Percentiles rank a stretch among this genome's conserved stretches.
Conservation (phyloP, 1,139 yeast genomes). For the Nematodospora anomalae region DNA sequence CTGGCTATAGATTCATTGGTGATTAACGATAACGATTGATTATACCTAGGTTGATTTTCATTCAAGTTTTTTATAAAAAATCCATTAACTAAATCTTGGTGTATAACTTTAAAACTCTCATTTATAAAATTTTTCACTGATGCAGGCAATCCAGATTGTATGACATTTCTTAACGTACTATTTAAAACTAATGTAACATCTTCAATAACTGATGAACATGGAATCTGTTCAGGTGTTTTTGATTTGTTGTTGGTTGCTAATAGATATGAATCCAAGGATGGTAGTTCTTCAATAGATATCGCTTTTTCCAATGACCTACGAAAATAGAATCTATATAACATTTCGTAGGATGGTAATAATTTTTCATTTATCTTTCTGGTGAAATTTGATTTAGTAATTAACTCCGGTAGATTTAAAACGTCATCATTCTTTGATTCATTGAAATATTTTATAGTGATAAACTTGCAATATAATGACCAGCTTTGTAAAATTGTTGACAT, state of each 20-base stretch:
- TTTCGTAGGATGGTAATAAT: conserved; percentile 62
- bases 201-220: conserved; percentile 83
- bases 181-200: conserved; percentile 77
- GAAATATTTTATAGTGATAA: conserved; percentile 66
- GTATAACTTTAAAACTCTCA: conserved; percentile 31
- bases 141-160: conserved; percentile 60
- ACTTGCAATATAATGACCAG: conserved; percentile 83
- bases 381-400: conserved; percentile 62
- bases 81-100: conserved; percentile 40
- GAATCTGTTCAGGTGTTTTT: conserved; percentile 51
- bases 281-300: conserved; percentile 74
- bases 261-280: conserved; percentile 41
- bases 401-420: conserved; percentile 44
- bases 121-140: conserved; percentile 53
- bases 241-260: conserved; percentile 13
- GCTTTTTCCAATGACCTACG: conserved; percentile 83
- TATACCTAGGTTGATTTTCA: conserved; percentile 55
- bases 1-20: conserved; percentile 20
- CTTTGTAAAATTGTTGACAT: conserved; percentile 74
- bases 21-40: conserved; percentile 36
- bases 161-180: conserved; percentile 56
- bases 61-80: conserved; percentile 51
- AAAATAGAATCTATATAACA: conserved; percentile 63
- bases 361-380: conserved; percentile 55
- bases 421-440: conserved; percentile 8